phyloP scores from a whole-genome alignment of 768 basidiomycete genomes.

The Lepiota brunneoincarnata region DNA sequence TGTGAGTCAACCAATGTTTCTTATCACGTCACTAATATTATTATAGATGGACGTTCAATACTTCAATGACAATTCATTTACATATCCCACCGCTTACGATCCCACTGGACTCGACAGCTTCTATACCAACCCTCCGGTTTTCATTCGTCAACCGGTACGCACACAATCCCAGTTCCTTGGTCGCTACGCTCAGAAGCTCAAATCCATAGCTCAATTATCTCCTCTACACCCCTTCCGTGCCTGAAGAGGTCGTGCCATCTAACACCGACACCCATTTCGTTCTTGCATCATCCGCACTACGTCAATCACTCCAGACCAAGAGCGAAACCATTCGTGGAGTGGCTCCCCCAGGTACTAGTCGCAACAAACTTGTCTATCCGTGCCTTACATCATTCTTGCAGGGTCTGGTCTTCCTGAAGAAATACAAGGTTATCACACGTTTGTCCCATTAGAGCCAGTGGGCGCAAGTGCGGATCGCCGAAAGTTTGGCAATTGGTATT shows the following conservation, averaged over 20 bases:
- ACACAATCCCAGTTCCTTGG: not conserved
- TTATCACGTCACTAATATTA: not conserved
- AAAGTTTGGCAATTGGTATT: slow-evolving; percentile 82
- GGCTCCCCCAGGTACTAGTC: slow-evolving; percentile 33
- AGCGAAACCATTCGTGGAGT: slow-evolving; percentile 68
- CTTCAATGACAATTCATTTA: slow-evolving; percentile 28
- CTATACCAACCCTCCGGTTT: slow-evolving; percentile 42
- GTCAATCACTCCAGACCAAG: slow-evolving; percentile 41
- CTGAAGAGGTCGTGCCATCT: slow-evolving; percentile 49
- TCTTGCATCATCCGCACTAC: slow-evolving; percentile 39
- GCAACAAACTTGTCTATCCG: not conserved
- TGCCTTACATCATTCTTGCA: slow-evolving; percentile 29
- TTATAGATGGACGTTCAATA: slow-evolving; percentile 28
- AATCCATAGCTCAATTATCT: slow-evolving; percentile 80
- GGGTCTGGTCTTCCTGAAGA: slow-evolving; percentile 77
- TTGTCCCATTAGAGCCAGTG: slow-evolving; percentile 72
- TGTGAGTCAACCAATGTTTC: not conserved
- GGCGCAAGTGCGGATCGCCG: slow-evolving; percentile 51
- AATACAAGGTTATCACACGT: slow-evolving; percentile 85
- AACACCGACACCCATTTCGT: slow-evolving; percentile 66
- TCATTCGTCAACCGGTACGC: slow-evolving; percentile 67
- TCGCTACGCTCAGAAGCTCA: not conserved
- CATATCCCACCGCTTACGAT: slow-evolving; percentile 19
- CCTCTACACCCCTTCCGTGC: slow-evolving; percentile 75
- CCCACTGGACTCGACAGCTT: slow-evolving; percentile 21